phyloP scores from a whole-genome alignment of 805 yeast species.

The Kazachstania viticola region DNA sequence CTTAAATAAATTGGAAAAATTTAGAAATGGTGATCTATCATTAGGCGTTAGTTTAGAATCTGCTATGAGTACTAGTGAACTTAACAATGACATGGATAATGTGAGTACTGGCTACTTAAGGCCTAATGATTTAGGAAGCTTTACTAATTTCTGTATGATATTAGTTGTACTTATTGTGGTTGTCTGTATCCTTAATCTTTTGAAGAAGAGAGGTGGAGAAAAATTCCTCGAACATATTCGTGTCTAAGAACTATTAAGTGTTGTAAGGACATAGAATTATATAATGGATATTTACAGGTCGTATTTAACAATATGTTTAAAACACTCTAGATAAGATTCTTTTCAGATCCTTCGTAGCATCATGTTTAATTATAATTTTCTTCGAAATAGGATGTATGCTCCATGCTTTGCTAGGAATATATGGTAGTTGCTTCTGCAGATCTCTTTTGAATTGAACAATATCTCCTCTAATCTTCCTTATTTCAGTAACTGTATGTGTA shows the following conservation, averaged over 20 bases:
- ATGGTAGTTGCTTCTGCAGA: conserved; percentile 39
- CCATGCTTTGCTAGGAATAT: conserved; percentile 36
- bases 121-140: too few species aligned
- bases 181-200: too few species aligned
- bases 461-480: conserved; percentile 63
- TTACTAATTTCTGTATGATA: too few species aligned
- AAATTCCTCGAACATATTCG: too few species aligned
- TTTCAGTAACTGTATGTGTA: conserved; percentile 55
- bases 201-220: too few species aligned
- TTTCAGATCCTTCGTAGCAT: conserved; percentile 29
- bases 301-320: conserved; percentile 1
- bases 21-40: conserved; percentile 15
- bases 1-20: conserved; percentile 8
- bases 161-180: too few species aligned
- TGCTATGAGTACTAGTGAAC: conserved; percentile 1
- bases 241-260: too few species aligned
- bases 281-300: too few species aligned
- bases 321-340: conserved; percentile 10
- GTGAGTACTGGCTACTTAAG: too few species aligned
- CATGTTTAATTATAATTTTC: conserved; percentile 43
- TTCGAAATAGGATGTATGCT: conserved; percentile 39
- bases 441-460: conserved; percentile 55
- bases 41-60: conserved; percentile 13
- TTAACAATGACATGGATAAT: too few species aligned
- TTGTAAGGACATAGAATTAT: too few species aligned